Evolutionary conservation across 2,329 filamentous ascomycete species (phyloP).

Genomic region (Orbilia brochopaga): DNA sequence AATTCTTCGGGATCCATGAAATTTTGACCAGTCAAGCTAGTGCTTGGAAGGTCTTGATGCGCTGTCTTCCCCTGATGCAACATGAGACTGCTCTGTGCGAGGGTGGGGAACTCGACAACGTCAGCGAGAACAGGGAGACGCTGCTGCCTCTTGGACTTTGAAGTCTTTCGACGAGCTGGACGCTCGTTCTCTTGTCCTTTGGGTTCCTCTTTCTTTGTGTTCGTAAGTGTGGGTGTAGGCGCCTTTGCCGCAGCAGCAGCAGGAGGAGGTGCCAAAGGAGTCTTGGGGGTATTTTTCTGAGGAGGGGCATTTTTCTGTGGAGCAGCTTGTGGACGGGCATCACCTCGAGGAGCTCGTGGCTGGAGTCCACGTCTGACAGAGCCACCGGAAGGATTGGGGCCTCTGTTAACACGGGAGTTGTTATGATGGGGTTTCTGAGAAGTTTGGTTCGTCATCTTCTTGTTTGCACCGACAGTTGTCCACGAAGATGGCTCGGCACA

Average conservation of each 20-base stretch:
- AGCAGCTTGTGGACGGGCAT: no score
- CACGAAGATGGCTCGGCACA: not conserved
- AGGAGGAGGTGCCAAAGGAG: no score
- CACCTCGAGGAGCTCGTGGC: no score
- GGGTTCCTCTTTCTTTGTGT: not conserved
- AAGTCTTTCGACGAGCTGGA: not conserved
- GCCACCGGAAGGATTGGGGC: no score
- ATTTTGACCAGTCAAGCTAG: not conserved
- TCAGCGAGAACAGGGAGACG: constrained; percentile 18
- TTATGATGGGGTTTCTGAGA: not conserved
- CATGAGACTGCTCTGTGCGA: constrained; percentile 10
- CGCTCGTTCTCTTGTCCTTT: constrained; percentile 15
- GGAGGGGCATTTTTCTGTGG: not conserved
- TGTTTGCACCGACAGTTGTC: not conserved
- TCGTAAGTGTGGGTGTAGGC: not conserved
- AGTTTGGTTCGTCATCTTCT: not conserved
- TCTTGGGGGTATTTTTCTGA: no score
- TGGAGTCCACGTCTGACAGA: no score
- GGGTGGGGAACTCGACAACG: constrained; percentile 32
- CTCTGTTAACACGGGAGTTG: no score
- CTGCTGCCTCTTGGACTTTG: not conserved
- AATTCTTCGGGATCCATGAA: no score
- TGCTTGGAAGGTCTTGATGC: not conserved
- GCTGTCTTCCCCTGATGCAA: not conserved
- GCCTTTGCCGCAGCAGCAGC: not conserved